Base-by-base conservation (phyloP, 1,284 basidiomycete genomes). In the Trametes sp. region DNA sequence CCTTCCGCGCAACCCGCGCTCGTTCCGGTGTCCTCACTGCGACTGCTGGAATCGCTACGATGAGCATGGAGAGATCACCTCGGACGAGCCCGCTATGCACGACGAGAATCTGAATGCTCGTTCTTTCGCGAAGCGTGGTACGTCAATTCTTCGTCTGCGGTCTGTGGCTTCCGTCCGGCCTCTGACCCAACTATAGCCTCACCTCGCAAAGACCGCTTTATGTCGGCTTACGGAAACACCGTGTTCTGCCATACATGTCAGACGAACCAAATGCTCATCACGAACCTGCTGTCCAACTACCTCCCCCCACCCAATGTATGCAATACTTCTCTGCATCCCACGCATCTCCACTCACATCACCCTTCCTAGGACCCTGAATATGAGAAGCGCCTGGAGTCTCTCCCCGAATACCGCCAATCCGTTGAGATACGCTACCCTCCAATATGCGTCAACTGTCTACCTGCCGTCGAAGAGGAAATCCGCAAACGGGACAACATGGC, bases 71-170 rank as follows among this genome's bases (percentile, higher is more conserved):
- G 85, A 92, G 65, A 92, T 96, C 65, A 72, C 89, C 41, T 92
- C 92, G 1, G 89, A 94, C 67, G 88, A 94, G 59, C 90, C 94
- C n/a, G 93, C 93, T 0, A 95, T 95, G 92, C 87, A 92, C 69
- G 87, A 94, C 66, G 86, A 92, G 69, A 76, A 80, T 1, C 70
- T 94, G 62, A 96, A 96, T 73, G 69, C 76, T 1, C 75, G 72
- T 16, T 92, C 91, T 1, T 96, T 95, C 74, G 83, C 88, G 0
- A 87, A 84, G 70, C 82, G 94, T 75, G 94, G 93, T 90, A 67
- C 60, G 84, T 79, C 11, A 1, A 9, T 6, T 35, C 52, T 26
- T 31, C 33, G 16, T n/a, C 57, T 41, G 42, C 35, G 4, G 10
- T 24, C 33, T 41, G n/a, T 23, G 44, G 26, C 21, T 36, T 44